These are phyloP conservation scores for Aspergillus phoenicis DNA, from an alignment of 2,329 filamentous ascomycete genomes.

Conservation along the genomic window DNA sequence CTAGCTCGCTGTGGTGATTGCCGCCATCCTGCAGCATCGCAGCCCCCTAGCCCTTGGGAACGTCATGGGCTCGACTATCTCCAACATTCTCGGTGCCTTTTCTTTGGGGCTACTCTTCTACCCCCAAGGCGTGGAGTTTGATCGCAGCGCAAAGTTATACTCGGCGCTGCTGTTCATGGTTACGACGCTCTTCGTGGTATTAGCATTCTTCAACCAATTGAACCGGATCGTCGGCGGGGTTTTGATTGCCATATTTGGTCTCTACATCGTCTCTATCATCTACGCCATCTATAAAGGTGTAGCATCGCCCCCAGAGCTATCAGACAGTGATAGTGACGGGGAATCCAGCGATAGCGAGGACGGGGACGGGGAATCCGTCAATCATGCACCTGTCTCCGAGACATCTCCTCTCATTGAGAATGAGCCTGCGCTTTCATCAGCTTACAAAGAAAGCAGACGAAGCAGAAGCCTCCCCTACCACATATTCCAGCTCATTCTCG, in stretches of 20 bases:
- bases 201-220: conserved; percentile 40
- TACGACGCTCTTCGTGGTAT: conserved; percentile 43
- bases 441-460: too few relatives aligned
- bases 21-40: conserved; percentile 50
- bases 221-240: conserved; percentile 41
- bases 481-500: conserved; percentile 47
- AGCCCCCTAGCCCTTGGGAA: conserved; percentile 57
- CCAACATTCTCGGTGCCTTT: conserved; percentile 60
- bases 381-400: conserved; percentile 11
- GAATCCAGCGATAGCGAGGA: conserved; percentile 13
- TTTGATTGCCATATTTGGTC: conserved; percentile 46
- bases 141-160: conserved; percentile 54
- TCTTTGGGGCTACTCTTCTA: conserved; percentile 55
- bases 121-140: conserved; percentile 42
- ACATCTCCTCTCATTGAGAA: conserved; percentile 19
- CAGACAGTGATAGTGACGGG: conserved; percentile 47
- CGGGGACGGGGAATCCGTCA: not conserved
- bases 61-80: conserved; percentile 57
- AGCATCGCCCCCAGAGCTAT: conserved; percentile 39
- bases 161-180: conserved; percentile 46
- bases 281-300: conserved; percentile 51
- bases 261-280: conserved; percentile 50
- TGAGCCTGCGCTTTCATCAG: too few relatives aligned
- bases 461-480: not conserved
- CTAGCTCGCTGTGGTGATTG: conserved; percentile 54